These are phyloP conservation scores for Cryoendolithus antarcticus DNA, from an alignment of 2,329 filamentous ascomycete genomes.

Conservation along the genomic window DNA sequence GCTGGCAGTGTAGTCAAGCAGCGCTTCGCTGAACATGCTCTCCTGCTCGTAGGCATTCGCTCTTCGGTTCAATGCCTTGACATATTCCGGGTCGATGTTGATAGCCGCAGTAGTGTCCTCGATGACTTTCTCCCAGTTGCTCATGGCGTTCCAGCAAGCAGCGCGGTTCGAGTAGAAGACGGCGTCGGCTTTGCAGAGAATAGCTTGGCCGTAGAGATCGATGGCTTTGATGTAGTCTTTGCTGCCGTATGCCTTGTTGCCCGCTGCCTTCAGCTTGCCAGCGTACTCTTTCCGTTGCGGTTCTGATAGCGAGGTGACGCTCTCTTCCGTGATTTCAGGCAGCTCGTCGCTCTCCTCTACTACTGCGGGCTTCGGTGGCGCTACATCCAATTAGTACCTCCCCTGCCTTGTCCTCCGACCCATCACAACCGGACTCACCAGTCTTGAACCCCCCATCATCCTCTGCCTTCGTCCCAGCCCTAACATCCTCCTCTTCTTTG, in stretches of 20 bases:
- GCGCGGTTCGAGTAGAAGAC: constrained; percentile 99
- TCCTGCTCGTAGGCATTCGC: constrained; percentile 95
- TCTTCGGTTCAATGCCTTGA: constrained; percentile 93
- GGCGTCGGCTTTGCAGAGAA: constrained; percentile 91
- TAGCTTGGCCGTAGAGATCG: constrained; percentile 87
- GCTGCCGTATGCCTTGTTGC: constrained; percentile 89
- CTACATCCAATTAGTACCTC: too few relatives aligned
- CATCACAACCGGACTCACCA: too few relatives aligned
- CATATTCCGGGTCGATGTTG: constrained; percentile 84
- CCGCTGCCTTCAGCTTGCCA: constrained; percentile 82
- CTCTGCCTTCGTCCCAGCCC: constrained; percentile 3
- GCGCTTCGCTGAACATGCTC: constrained; percentile 79
- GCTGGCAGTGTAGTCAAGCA: constrained; percentile 95
- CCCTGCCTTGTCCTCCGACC: too few relatives aligned
- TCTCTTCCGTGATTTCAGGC: constrained; percentile 36
- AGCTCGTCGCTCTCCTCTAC: constrained; percentile 32
- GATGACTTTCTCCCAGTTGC: constrained; percentile 89
- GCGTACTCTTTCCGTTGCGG: constrained; percentile 77
- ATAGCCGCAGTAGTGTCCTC: constrained; percentile 94
- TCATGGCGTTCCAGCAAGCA: constrained; percentile 88
- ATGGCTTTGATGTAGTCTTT: constrained; percentile 94
- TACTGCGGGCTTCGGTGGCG: constrained; percentile 21
- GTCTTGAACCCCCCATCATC: constrained; percentile 5
- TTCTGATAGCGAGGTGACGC: constrained; percentile 31
- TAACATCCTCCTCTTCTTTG: constrained; percentile 15